Percentiles rank a stretch among this genome's conserved stretches.
These are phyloP conservation scores for Mycena olivaceomarginata DNA, from an alignment of 768 basidiomycete genomes.

Conservation along the genomic window DNA sequence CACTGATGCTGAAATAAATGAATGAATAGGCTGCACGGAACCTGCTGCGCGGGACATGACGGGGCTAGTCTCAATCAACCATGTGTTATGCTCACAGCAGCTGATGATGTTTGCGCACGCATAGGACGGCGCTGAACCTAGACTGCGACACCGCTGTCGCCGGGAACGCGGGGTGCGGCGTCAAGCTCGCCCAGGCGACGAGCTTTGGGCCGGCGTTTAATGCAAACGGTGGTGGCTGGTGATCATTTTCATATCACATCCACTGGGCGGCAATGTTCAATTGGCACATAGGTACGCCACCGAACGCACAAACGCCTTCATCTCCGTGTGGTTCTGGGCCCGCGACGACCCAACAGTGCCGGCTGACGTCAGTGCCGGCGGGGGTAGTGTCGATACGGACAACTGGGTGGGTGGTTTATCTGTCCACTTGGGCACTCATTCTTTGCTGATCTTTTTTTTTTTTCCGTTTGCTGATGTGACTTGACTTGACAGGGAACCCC, in stretches of 20 bases:
- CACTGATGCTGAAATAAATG: background rate
- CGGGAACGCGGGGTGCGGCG: constrained; percentile 70
- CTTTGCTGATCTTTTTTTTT: background rate
- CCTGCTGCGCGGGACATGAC: constrained; percentile 60
- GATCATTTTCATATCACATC: constrained; percentile 30
- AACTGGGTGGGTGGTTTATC: constrained; percentile 66
- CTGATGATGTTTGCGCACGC: background rate
- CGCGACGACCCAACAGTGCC: constrained; percentile 69
- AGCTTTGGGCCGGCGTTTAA: constrained; percentile 80
- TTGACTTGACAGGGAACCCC: constrained; percentile 68
- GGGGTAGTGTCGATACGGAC: constrained; percentile 62
- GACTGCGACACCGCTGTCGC: constrained; percentile 69
- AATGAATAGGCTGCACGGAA: constrained; percentile 65
- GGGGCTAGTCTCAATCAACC: constrained; percentile 59
- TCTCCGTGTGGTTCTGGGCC: constrained; percentile 86
- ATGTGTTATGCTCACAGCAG: background rate
- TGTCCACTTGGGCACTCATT: background rate
- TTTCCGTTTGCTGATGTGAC: too few relatives aligned
- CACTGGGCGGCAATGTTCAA: background rate
- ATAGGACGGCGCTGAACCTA: constrained; percentile 54
- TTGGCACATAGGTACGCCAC: constrained; percentile 68
- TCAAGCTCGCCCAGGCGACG: constrained; percentile 55
- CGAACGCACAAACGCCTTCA: constrained; percentile 72
- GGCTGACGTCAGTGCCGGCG: constrained; percentile 64
- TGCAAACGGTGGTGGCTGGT: constrained; percentile 76